phyloP scores from a whole-genome alignment of 305 asterid species.

The Fraxinus sp. region DNA sequence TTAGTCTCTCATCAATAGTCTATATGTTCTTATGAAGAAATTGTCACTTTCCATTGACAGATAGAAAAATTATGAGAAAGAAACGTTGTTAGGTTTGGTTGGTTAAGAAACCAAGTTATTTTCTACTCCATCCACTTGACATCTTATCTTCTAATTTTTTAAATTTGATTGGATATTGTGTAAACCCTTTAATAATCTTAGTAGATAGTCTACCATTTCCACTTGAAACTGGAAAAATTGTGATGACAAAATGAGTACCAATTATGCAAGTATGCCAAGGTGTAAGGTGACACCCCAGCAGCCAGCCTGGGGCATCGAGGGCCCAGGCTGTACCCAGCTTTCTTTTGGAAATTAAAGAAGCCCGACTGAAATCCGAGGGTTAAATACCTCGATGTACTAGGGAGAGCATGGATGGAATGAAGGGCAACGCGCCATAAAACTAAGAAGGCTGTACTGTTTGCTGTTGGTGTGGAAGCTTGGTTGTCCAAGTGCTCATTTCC shows the following conservation, averaged over 20 bases:
- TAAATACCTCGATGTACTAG: not conserved
- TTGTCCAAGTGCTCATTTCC: not conserved
- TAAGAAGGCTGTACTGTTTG: not conserved
- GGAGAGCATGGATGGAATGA: not conserved
- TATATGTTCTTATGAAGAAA: slow-evolving; percentile 15
- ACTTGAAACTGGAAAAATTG: not conserved
- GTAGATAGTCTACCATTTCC: not conserved
- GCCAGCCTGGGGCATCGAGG: not conserved
- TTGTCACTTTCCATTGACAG: slow-evolving; percentile 31
- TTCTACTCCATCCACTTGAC: slow-evolving; percentile 22
- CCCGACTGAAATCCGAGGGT: not conserved
- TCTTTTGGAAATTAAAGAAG: not conserved
- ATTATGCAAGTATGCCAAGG: not conserved
- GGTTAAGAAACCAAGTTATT: slow-evolving; percentile 26
- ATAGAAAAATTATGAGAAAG: slow-evolving; percentile 29
- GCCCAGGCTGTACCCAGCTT: not conserved
- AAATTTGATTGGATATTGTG: not conserved
- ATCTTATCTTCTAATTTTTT: slow-evolving; percentile 13
- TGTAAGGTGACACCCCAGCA: not conserved
- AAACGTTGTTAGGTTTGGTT: slow-evolving; percentile 39
- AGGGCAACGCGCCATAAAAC: not conserved
- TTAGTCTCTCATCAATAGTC: slow-evolving; percentile 12
- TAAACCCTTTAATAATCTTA: not conserved
- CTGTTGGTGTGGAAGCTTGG: not conserved
- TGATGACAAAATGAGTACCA: not conserved